phyloP scores from a whole-genome alignment of 768 basidiomycete species.

The Chiua virens region DNA sequence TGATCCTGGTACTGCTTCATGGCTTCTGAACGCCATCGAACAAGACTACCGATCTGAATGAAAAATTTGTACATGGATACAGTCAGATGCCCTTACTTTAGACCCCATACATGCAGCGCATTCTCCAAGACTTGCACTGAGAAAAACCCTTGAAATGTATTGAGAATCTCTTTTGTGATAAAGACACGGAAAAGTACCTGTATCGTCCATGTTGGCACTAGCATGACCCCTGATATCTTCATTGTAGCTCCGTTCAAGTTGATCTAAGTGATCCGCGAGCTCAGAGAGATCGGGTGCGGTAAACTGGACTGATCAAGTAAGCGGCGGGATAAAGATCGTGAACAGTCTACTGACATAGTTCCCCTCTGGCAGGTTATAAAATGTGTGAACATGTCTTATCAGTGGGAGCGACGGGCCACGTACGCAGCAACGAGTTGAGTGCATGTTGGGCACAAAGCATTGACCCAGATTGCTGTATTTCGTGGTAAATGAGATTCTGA shows the following conservation, averaged over 20 bases:
- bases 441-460: conserved; percentile 90
- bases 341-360: conserved; percentile 43
- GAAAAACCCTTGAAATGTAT: conserved; percentile 67
- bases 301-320: conserved; percentile 49
- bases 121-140: conserved; percentile 87
- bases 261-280: conserved; percentile 69
- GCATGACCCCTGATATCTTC: conserved; percentile 41
- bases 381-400: conserved; percentile 39
- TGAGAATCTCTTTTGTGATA: not conserved
- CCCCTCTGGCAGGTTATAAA: conserved; percentile 37
- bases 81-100: conserved; percentile 52
- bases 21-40: conserved; percentile 81
- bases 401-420: conserved; percentile 35
- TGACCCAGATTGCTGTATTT: conserved; percentile 72
- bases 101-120: conserved; percentile 81
- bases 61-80: not conserved
- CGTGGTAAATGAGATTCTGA: conserved; percentile 66
- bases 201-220: conserved; percentile 90
- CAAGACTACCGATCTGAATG: conserved; percentile 44
- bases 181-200: conserved; percentile 45
- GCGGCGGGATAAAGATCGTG: not conserved
- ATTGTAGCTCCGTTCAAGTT: conserved; percentile 61
- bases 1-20: conserved; percentile 74
- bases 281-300: conserved; percentile 75
- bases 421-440: conserved; percentile 77